Percentiles rank a stretch among this genome's conserved stretches.
Conservation (phyloP, 2,329 filamentous ascomycete species). For the Conoideocrella luteorostrata region DNA sequence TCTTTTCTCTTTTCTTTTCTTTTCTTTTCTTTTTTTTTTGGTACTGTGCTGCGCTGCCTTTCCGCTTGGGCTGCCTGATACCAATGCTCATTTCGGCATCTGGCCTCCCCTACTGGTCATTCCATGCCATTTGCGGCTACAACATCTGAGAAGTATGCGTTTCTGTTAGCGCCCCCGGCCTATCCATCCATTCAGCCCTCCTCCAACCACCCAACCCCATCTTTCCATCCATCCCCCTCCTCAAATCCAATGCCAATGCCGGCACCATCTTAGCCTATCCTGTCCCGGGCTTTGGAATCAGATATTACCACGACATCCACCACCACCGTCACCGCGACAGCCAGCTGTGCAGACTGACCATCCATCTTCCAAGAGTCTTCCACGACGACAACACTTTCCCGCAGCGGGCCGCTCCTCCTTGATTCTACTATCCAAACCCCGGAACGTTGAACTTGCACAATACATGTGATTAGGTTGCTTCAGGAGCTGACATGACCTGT, state of each 20-base stretch:
- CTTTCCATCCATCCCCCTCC: too few relatives aligned
- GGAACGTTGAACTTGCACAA: neutral
- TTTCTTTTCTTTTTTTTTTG: neutral
- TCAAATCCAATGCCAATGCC: neutral
- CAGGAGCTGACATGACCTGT: constrained; percentile 13
- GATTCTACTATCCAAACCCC: too few relatives aligned
- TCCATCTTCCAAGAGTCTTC: neutral
- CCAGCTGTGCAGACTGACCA: too few relatives aligned
- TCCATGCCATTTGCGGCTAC: constrained; percentile 13
- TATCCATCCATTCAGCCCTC: neutral
- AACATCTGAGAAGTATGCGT: constrained; percentile 8
- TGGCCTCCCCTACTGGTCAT: neutral
- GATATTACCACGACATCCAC: neutral
- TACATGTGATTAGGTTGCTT: constrained; percentile 1
- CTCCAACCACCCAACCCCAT: too few relatives aligned
- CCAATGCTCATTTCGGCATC: neutral
- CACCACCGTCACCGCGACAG: neutral
- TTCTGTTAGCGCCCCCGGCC: constrained; percentile 10
- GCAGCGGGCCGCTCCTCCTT: too few relatives aligned
- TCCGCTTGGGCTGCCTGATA: neutral
- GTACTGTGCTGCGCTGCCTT: neutral
- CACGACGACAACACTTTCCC: neutral
- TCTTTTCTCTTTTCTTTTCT: neutral
- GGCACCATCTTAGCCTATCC: neutral
- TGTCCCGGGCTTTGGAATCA: too few relatives aligned